Percentiles rank a stretch among this genome's conserved stretches.
phyloP scores from a whole-genome alignment of 208 protist genomes.

The Kentomonas sorsogonicus region DNA sequence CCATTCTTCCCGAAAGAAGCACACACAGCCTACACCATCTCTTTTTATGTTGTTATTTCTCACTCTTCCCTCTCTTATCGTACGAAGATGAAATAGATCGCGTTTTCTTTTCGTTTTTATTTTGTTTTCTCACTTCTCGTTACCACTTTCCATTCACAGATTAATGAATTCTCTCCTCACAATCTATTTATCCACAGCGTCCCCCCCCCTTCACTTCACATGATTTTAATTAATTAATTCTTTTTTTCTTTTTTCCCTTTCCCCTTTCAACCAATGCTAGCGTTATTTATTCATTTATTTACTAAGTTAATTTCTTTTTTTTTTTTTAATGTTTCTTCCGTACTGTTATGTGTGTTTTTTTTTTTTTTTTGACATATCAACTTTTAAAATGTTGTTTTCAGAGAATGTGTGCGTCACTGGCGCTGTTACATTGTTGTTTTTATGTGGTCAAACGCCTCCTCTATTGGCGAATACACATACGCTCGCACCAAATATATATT shows the following conservation, averaged over 20 bases:
- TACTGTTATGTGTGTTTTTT: neutral
- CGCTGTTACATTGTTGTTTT: neutral
- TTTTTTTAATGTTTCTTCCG: neutral
- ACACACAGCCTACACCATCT: too few relatives aligned
- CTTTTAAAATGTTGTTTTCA: slow-evolving; percentile 2
- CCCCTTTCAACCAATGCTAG: neutral
- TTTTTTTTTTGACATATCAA: neutral
- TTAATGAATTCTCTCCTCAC: too few relatives aligned
- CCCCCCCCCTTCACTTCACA: too few relatives aligned
- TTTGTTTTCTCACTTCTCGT: neutral
- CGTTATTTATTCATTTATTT: slow-evolving; percentile 1
- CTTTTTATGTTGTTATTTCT: neutral
- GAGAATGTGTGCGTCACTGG: neutral
- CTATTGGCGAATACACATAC: neutral
- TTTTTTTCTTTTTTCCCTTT: slow-evolving; percentile 17
- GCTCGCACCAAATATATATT: neutral
- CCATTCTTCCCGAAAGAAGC: too few relatives aligned
- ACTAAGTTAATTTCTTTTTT: neutral
- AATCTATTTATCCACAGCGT: too few relatives aligned
- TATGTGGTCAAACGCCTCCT: neutral
- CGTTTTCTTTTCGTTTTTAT: neutral
- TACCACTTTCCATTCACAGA: too few relatives aligned
- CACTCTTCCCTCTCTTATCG: neutral
- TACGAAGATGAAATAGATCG: neutral
- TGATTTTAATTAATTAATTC: neutral